Percentiles rank a stretch among this genome's conserved stretches.
These are phyloP conservation scores for Rhodotorula graminis DNA, from an alignment of 768 basidiomycete species.

Conservation along the genomic window DNA sequence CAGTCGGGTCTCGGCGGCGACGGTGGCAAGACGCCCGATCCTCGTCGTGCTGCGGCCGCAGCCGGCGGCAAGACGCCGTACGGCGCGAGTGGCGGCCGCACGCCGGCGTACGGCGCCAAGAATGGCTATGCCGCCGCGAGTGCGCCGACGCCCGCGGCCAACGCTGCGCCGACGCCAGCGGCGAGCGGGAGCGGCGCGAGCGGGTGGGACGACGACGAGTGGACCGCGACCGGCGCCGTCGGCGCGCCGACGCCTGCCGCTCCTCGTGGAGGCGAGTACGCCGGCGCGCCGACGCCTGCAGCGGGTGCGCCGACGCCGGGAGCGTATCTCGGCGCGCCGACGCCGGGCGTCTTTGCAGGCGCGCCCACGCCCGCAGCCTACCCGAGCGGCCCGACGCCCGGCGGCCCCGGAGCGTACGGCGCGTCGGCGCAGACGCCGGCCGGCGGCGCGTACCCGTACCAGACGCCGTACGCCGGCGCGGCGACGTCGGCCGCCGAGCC, in stretches of 20 bases:
- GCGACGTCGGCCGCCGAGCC: slow-evolving; percentile 35
- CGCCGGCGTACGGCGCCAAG: slow-evolving; percentile 30
- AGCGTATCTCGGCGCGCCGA: slow-evolving; percentile 47
- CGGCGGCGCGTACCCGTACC: slow-evolving; percentile 13
- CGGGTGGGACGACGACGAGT: slow-evolving; percentile 29
- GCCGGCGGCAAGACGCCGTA: slow-evolving; percentile 23
- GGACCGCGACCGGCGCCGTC: slow-evolving; percentile 3
- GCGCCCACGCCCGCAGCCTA: slow-evolving; percentile 50
- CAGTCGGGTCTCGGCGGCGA: slow-evolving; percentile 12
- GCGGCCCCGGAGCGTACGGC: slow-evolving; percentile 26
- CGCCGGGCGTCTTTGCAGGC: slow-evolving; percentile 47
- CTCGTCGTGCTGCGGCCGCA: not conserved
- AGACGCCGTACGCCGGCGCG: slow-evolving; percentile 32
- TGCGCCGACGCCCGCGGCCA: slow-evolving; percentile 27
- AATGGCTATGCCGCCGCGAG: slow-evolving; percentile 15
- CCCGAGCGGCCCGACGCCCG: slow-evolving; percentile 48
- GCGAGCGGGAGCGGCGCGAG: slow-evolving; percentile 17
- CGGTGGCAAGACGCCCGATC: slow-evolving; percentile 29
- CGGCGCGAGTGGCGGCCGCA: slow-evolving; percentile 1
- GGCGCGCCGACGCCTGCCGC: slow-evolving; percentile 20
- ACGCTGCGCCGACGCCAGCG: slow-evolving; percentile 17
- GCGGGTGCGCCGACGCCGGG: slow-evolving; percentile 29
- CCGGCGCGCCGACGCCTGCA: slow-evolving; percentile 42
- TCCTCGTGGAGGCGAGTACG: slow-evolving; percentile 21
- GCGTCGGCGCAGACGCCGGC: slow-evolving; percentile 29